Evolutionary conservation across 2,329 filamentous ascomycete species (phyloP), one percentile per base, ranked within the genome.

Genomic region (Calonectria hongkongensis): DNA sequence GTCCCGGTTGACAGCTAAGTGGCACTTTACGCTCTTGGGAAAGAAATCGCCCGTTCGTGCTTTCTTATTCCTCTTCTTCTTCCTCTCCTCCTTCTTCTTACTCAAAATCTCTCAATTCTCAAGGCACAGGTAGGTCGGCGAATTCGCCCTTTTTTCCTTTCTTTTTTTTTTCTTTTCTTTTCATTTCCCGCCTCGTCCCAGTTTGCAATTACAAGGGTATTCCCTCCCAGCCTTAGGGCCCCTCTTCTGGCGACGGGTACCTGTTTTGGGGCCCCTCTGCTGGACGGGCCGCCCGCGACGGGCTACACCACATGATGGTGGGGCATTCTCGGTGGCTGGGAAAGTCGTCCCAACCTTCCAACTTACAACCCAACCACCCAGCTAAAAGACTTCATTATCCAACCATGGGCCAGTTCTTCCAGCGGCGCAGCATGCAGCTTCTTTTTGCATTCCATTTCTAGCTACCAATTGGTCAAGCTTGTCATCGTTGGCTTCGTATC

Each of bases 401-500:
- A 82, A 80, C 79, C 79, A 82, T 82, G 81, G 82, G 79, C 81
- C 78, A 77, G 68, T 67, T 70, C 70, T 68, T 70, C 73, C 71
- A 76, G 77, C 74, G 50, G 73, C 76, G 68, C 76, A 83, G 79
- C 66, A 79, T 83, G 82, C 77, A 75, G 75, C 75, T 73, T 76
- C 76, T 74, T 81, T 73, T 78, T 80, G 76, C 76, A 82, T 82
- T 78, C 74, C 76, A 75, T 79, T 73, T 76, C 76, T 77, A 75
- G 69, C 75, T 76, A 81, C 62, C 81, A 82, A 84, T 84, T 85
- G 82, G 83, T 73, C 78, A 74, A 78, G 73, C 71, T 77, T 70
- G 74, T 71, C 76, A 77, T 68, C 36, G 28, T 36, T 41, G n/a
- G 25, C 50, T 70, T 58, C 58, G 73, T 73, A 66, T 72, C 73